phyloP scores from a whole-genome alignment of 2,329 filamentous ascomycete genomes.

The Penicillium occitanis region DNA sequence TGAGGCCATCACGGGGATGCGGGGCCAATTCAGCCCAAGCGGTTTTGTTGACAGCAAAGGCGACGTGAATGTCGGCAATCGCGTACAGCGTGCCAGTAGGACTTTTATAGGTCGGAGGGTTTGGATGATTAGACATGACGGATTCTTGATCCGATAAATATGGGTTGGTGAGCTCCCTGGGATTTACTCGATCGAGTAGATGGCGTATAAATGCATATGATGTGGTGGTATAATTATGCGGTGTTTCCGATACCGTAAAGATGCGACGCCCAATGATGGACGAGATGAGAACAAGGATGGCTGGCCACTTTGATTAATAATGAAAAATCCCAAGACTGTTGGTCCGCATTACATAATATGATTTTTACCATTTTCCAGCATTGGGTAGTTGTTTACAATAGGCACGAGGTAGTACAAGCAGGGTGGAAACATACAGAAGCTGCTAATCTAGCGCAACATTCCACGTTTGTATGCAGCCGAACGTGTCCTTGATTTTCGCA shows the following conservation, averaged over 20 bases:
- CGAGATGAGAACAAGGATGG: background rate
- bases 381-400: background rate
- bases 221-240: background rate
- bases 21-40: constrained; percentile 19
- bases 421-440: background rate
- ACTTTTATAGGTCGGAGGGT: background rate
- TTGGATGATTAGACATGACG: background rate
- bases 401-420: background rate
- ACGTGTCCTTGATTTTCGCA: background rate
- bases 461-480: background rate
- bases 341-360: constrained; percentile 5
- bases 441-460: background rate
- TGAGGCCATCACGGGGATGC: constrained; percentile 21
- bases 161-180: no score
- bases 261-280: background rate
- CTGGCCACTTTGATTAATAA: background rate
- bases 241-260: background rate
- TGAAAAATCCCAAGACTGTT: background rate
- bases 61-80: constrained; percentile 20
- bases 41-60: constrained; percentile 9
- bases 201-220: background rate
- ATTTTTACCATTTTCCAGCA: background rate
- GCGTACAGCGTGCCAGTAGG: constrained; percentile 19
- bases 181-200: background rate
- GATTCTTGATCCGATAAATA: no score